Evolutionary conservation across 306 rosid species (phyloP), one percentile per base, ranked within the genome.

Genomic region (Prunus armeniaca): DNA sequence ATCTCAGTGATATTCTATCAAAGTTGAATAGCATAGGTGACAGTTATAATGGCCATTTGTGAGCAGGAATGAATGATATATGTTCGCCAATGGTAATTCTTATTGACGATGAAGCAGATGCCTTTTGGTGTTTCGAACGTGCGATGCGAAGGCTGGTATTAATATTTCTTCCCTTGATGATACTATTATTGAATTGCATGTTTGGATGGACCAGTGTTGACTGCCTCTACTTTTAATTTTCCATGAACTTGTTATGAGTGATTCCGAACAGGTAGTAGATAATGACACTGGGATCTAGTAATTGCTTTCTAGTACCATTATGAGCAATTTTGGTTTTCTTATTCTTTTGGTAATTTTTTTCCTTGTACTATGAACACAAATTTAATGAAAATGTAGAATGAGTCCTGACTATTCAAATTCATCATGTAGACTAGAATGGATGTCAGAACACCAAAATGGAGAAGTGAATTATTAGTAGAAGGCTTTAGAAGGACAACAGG

Each of bases 101-200:
- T 76, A 65, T 92, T 45, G 97, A 94, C 75, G 81, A 92, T 58
- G 97, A 94, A 76, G 90, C 95, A 45, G 97, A 94, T 83, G 89
- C 96, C 49, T 94, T 78, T 81, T 92, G 98, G 98, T 94, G 98
- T 86, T 94, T 90, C 69, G 93, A 94, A 27, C 94, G 86, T 57
- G 96, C 97, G 7, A 94, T 94, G 98, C 91, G 92, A 80, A 92
- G 93, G 82, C 88, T 94, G 96, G 98, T 94, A 89, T 80, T 67
- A 73, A 49, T 72, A 49, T 25, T 55, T 65, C 77, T 56, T 64
- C 34, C 78, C 27, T 49, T 70, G 47, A 24, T 75, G 32, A 11
- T 56, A 43, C 54, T 57, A n/a, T 14, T 45, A 6, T 19, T 60
- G 20, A 10, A 66, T 77, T 77, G 38, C 54, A 57, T 56, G 46